Evolutionary conservation across 192 early-diverging fungal genomes (phyloP).

Genomic region (Backusella tarrabulga): DNA sequence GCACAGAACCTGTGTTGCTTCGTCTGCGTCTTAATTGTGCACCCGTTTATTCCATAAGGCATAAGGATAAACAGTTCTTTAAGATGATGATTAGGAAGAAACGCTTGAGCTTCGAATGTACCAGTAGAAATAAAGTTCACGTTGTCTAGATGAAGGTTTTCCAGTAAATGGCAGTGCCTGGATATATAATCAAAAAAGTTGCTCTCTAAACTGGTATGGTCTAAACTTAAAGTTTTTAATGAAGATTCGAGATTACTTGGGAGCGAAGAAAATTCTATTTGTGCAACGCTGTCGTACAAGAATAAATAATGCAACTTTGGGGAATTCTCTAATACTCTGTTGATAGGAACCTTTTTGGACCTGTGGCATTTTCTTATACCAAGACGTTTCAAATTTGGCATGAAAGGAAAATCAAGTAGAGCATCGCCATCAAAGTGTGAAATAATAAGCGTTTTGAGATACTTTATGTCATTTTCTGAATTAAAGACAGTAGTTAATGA

Average conservation of each 20-base stretch:
- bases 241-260: not conserved
- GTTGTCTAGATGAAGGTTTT: not conserved
- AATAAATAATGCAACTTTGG: not conserved
- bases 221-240: not conserved
- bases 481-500: not conserved
- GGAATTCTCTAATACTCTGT: not conserved
- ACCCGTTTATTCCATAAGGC: not conserved
- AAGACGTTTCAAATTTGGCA: not conserved
- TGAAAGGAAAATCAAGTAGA: not conserved
- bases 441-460: not conserved
- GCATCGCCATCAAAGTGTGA: not conserved
- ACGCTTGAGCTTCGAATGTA: not conserved
- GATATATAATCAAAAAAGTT: not conserved
- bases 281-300: constrained; percentile 1
- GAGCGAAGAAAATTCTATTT: not conserved
- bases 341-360: not conserved
- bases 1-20: not conserved
- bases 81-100: not conserved
- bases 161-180: not conserved
- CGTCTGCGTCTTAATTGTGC: not conserved
- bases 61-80: not conserved
- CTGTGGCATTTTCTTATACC: not conserved
- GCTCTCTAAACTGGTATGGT: not conserved
- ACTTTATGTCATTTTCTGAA: not conserved
- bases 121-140: not conserved